A percentile compares a stretch with the other conserved stretches of the same genome.
Evolutionary conservation across 2,329 filamentous ascomycete genomes (phyloP).

Genomic region (Ophiosphaerella herpotricha): DNA sequence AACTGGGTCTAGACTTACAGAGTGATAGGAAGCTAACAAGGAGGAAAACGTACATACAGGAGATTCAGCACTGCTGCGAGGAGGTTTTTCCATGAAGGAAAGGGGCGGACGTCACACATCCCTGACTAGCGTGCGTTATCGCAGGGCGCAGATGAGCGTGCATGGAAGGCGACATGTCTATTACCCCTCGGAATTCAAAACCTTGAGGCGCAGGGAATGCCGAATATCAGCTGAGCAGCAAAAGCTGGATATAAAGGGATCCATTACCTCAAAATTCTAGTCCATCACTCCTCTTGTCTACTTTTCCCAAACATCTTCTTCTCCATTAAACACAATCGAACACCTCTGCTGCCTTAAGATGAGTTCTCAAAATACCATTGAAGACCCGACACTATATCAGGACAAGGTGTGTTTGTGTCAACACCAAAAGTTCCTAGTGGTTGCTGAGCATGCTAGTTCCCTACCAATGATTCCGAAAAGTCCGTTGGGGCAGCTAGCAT

Average conservation of each 20-base stretch:
- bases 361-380: not conserved
- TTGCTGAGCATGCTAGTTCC: not conserved
- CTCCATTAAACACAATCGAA: constrained; percentile 2
- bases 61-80: too few relatives aligned
- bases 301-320: constrained; percentile 1
- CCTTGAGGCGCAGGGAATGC: not conserved
- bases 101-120: not conserved
- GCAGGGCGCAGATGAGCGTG: not conserved
- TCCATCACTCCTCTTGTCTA: constrained; percentile 3
- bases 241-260: constrained; percentile 6
- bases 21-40: too few relatives aligned
- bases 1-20: too few relatives aligned
- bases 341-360: constrained; percentile 1
- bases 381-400: not conserved
- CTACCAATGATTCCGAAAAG: not conserved
- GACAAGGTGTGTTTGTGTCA: not conserved
- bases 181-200: not conserved
- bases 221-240: constrained; percentile 3
- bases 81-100: not conserved
- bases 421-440: not conserved
- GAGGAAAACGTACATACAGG: too few relatives aligned
- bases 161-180: not conserved
- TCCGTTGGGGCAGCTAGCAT: not conserved
- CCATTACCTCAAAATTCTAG: constrained; percentile 4
- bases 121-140: constrained; percentile 2